Percentiles rank a stretch among this genome's conserved stretches.
Evolutionary conservation across 768 basidiomycete species (phyloP).

Genomic region (Chalciporus chontae): DNA sequence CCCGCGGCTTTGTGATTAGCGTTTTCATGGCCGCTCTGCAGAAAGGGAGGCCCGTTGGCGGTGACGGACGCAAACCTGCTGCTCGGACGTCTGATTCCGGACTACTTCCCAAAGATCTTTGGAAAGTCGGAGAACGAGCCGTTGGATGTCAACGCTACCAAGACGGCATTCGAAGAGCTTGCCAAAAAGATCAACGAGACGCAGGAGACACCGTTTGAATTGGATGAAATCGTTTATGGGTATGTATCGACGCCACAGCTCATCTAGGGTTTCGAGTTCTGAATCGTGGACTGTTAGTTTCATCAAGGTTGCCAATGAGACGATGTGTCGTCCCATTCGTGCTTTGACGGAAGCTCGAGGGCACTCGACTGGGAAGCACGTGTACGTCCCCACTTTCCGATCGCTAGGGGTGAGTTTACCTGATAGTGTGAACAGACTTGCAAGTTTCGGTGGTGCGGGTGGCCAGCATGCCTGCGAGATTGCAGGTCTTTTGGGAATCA

Average conservation of each 20-base stretch:
- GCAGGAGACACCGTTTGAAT: constrained; percentile 51
- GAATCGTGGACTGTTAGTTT: constrained; percentile 49
- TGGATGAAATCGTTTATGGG: constrained; percentile 92
- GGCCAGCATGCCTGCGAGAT: constrained; percentile 95
- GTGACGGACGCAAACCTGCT: constrained; percentile 92
- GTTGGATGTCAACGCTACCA: constrained; percentile 72
- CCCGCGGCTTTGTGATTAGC: background rate
- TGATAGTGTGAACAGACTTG: constrained; percentile 45
- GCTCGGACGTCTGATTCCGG: constrained; percentile 83
- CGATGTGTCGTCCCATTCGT: constrained; percentile 92
- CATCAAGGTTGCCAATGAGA: constrained; percentile 95
- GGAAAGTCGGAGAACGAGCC: constrained; percentile 85
- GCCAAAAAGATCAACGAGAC: constrained; percentile 67
- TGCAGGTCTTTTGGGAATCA: constrained; percentile 80
- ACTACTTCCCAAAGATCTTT: constrained; percentile 94
- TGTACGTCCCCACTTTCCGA: constrained; percentile 32
- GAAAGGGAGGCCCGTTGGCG: constrained; percentile 88
- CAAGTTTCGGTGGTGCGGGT: constrained; percentile 87
- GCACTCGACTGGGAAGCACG: constrained; percentile 75
- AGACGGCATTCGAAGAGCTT: constrained; percentile 62
- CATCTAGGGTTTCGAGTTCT: background rate
- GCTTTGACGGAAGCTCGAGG: constrained; percentile 88
- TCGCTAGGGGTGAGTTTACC: background rate
- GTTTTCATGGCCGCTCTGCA: constrained; percentile 22
- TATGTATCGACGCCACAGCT: constrained; percentile 29